Evolutionary conservation across 1,284 basidiomycete genomes (phyloP), one percentile per base, ranked within the genome.

Genomic region (Kwoniella shivajii): DNA sequence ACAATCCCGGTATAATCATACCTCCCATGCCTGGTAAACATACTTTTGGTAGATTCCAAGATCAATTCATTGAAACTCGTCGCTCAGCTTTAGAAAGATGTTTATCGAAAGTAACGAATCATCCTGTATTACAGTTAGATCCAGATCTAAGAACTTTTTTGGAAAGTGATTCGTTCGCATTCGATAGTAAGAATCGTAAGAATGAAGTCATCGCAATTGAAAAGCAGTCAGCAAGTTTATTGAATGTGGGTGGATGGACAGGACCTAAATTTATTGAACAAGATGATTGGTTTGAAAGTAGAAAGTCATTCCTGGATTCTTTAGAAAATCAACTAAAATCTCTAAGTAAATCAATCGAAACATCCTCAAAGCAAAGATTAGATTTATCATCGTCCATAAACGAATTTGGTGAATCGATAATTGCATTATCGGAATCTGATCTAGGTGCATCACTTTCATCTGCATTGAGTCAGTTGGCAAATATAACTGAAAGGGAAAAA

Each of bases 11-110:
- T 3, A 92, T 98, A 4, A 89, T 99, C 46, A 91, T 99, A 0
- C 96, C 95, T 4, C 94, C 95, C 0, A 90, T 91, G 1, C 95
- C 95, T 0, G 95, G 95, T 77, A 99, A 99, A 82, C 92, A 89
- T 63, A 81, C 90, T 0, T 90, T 96, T 67, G 91, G 81, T 64
- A 84, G 94, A 18, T 97, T 97, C 76, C 88, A 91, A 64, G 86
- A 90, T 44, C 84, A 86, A 29, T 97, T 98, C 66, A 85, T 98
- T 43, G 86, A 89, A 62, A 88, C 89, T 56, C 84, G 94, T 3
- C 83, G 93, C 20, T 70, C 84, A 22, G 91, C 87, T 0, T 81
- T 98, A n/a, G 88, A 95, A 72, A 88, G 89, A 70, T 95, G 91
- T 72, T 84, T 96, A 50, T 85, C 86, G 67, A 92, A 95, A 76